Conservation (phyloP, 2,329 filamentous ascomycete genomes). For the Alternaria novae-zelandiae region DNA sequence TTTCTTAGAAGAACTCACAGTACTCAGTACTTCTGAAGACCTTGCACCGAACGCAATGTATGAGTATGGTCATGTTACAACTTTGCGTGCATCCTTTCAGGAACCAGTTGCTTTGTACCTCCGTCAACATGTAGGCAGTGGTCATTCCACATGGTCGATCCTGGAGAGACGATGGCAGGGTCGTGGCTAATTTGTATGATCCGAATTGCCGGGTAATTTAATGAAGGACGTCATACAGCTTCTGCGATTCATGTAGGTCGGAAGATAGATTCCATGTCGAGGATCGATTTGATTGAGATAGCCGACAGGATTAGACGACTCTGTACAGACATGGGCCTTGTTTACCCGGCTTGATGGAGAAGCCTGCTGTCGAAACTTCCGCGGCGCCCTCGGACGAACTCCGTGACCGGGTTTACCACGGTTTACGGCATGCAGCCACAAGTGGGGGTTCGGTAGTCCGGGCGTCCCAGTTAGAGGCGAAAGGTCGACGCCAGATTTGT, state of each 20-base stretch:
- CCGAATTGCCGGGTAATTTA: neutral
- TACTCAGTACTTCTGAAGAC: neutral
- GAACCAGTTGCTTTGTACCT: neutral
- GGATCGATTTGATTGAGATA: neutral
- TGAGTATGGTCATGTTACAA: neutral
- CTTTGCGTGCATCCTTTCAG: neutral
- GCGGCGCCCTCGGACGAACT: neutral
- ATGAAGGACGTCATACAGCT: neutral
- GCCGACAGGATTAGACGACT: neutral
- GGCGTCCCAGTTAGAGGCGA: too few species aligned
- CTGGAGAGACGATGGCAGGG: neutral
- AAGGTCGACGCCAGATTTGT: neutral
- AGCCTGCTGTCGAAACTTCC: too few species aligned
- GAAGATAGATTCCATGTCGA: neutral
- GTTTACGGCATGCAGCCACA: neutral
- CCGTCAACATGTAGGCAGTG: neutral
- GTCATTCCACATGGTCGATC: neutral
- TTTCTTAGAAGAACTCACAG: neutral
- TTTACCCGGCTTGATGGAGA: neutral
- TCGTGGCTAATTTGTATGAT: neutral
- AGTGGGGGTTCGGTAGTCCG: too few species aligned
- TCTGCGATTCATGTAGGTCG: neutral
- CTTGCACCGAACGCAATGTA: neutral
- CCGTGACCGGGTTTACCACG: neutral
- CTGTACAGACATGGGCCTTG: neutral